Evolutionary conservation across 2,329 filamentous ascomycete genomes (phyloP).

Genomic region (Colletotrichum neosansevieriae): DNA sequence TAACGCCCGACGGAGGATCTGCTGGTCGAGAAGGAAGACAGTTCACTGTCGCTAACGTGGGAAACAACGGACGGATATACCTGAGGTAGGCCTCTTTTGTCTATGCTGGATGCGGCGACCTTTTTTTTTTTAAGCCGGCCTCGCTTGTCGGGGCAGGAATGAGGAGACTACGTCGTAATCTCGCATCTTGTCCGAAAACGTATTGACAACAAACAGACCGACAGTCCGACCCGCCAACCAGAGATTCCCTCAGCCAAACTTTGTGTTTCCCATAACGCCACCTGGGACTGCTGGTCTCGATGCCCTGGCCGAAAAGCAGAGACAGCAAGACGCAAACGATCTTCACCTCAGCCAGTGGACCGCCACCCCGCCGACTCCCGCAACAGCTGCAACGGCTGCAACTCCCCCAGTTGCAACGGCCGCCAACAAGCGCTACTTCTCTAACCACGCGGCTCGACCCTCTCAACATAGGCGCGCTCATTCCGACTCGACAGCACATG

Average conservation of each 20-base stretch:
- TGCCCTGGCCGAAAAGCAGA: constrained; percentile 50
- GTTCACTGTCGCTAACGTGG: constrained; percentile 85
- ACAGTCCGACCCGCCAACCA: constrained; percentile 71
- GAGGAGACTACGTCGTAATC: constrained; percentile 31
- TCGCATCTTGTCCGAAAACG: constrained; percentile 28
- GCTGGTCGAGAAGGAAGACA: constrained; percentile 75
- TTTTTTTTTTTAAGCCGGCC: constrained; percentile 4
- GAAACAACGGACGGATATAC: constrained; percentile 86
- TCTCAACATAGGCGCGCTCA: constrained; percentile 70
- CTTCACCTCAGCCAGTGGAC: constrained; percentile 57
- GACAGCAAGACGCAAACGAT: constrained; percentile 44
- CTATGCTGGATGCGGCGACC: constrained; percentile 19
- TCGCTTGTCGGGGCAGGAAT: constrained; percentile 24
- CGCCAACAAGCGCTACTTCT: constrained; percentile 50
- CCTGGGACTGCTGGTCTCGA: constrained; percentile 70
- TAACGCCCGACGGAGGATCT: constrained; percentile 71
- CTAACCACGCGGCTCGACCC: constrained; percentile 45
- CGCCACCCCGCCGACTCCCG: constrained; percentile 49
- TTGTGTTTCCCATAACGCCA: constrained; percentile 71
- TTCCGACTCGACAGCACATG: constrained; percentile 83
- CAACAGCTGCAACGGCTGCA: constrained; percentile 42
- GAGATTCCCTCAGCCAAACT: constrained; percentile 70
- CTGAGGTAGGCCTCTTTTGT: constrained; percentile 70
- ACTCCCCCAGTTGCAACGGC: constrained; percentile 41
- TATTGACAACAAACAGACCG: constrained; percentile 58